A percentile compares a stretch with the other conserved stretches of the same genome.
phyloP scores from a whole-genome alignment of 2,329 filamentous ascomycete species.

The Alternaria brassicicola region DNA sequence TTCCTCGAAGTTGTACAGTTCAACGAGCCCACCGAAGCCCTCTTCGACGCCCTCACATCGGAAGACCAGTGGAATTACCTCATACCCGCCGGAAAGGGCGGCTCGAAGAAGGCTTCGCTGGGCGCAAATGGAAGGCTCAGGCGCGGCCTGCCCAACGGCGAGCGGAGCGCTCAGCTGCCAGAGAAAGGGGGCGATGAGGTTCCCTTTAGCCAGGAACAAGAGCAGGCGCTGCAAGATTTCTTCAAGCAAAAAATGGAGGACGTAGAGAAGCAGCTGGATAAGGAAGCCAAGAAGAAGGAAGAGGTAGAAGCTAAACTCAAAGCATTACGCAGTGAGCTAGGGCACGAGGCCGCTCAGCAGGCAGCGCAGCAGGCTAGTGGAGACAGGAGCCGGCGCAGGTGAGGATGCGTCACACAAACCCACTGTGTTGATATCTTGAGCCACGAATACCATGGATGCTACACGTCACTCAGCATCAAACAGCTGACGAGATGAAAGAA shows the following conservation, averaged over 20 bases:
- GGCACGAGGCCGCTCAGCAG: constrained; percentile 46
- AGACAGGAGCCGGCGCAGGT: constrained; percentile 45
- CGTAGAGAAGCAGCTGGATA: constrained; percentile 42
- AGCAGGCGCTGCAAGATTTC: constrained; percentile 38
- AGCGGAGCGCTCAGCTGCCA: constrained; percentile 45
- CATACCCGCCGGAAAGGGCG: constrained; percentile 50
- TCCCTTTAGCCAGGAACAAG: constrained; percentile 46
- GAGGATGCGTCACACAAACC: constrained; percentile 11
- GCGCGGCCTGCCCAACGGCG: constrained; percentile 45
- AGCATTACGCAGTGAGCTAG: constrained; percentile 39
- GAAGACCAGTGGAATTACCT: constrained; percentile 65
- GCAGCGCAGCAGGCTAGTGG: constrained; percentile 48
- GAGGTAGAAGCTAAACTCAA: constrained; percentile 42
- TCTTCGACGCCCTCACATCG: constrained; percentile 84
- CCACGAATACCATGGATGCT: neutral
- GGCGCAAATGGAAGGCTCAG: constrained; percentile 42
- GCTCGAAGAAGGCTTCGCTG: constrained; percentile 47
- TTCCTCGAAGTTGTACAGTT: constrained; percentile 94
- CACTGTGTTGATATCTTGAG: neutral
- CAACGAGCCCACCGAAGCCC: constrained; percentile 92
- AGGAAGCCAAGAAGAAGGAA: constrained; percentile 40
- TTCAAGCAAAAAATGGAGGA: constrained; percentile 41
- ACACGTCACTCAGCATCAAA: neutral
- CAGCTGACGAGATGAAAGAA: neutral
- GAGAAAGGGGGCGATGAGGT: constrained; percentile 43